Base-by-base conservation (phyloP, 495 filamentous ascomycete genomes). In the Hamigera avellanea region DNA sequence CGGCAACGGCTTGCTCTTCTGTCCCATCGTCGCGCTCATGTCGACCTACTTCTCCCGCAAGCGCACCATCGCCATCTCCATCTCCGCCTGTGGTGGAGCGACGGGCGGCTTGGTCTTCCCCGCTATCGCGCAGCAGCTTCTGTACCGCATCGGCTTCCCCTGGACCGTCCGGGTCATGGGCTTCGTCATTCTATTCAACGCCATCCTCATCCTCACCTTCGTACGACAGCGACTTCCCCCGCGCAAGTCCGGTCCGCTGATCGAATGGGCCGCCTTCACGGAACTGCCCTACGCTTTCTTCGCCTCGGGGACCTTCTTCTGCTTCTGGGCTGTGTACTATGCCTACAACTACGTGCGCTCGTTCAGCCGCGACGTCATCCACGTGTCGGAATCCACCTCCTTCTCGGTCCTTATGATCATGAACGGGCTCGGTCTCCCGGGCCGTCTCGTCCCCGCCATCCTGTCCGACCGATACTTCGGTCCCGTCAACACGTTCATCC, bases 21-120 rank as follows among this genome's bases (percentile, higher is more conserved):
- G 70, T 38, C 80, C 79, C 2, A 53, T 66, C 2, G 42, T 82
- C 19, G 66, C 73, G 1, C 54, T 86, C 3, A 49, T 78, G 6
- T 60, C 68, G 0, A 78, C 78, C 9, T 86, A 87, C 45, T 93
- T 93, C 44, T 56, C 47, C 17, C 69, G 54, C 41, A 72, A 69
- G 15, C 64, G 78, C 6, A 59, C 61, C 1, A 48, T 85, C 14
- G 83, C 80, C 0, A 61, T 86, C 14, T 76, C 71, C 2, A 50
- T 81, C 19, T 63, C 61, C 0, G 75, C 80, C 1, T 59, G 61
- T 14, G 85, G 84, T 0, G 66, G 61, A 21, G 75, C 73, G 0
- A 74, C 72, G 0, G 83, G 85, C 6, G 83, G 83, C 1, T 52
- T 87, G 14, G 44, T 89, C 1, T 83, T 81, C 45, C 78, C 81